Base-by-base conservation (phyloP, 2,329 filamentous ascomycete genomes). In the Xylariaceae sp. region DNA sequence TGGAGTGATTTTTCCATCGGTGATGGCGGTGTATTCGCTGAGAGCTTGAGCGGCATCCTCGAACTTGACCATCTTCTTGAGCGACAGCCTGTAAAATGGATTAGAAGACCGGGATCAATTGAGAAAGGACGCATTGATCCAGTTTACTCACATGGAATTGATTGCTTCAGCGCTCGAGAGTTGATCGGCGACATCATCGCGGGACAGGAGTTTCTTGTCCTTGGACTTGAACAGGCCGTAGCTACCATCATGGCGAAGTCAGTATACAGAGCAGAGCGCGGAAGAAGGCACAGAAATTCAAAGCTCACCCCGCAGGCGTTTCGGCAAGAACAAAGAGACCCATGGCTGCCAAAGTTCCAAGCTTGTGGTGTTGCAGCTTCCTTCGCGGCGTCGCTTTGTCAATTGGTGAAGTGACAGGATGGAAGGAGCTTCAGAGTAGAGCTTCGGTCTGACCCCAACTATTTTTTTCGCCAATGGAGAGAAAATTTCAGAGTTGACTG, bases 191-290 rank as follows among this genome's bases (percentile, higher is more conserved):
- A 95, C 71, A 64, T 91, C 83, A 71, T 92, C 86, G 63, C 86
- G 84, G 71, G 95, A 93, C 56, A 98, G 77, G 49, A 97, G 80
- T 77, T 97, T 97, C 82, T 96, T 97, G 80, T 97, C 92, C 69
- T 91, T 89, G 61, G 92, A 87, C 79, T 98, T 97, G 76, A 98
- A 90, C 68, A 98, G 82, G 70, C 91, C 93, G 76, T 97, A 97
- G 68, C 93, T 95, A 60, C 57, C 55, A 46, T 52, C 48, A 34
- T 44, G 27, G 27, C 16, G 12, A 32, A 3, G 52, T 62, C 46
- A 60, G 58, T 50, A 52, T 37, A 36, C 33, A 12, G 11, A 42
- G 22, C 22, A 44, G 36, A 35, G 4, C 2, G 32, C 16, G 35
- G 38, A 17, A 37, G 25, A 32, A 42, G 49, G 38, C 49, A 45